Base-by-base conservation (phyloP, 2,329 filamentous ascomycete genomes). In the Alternaria viburni region DNA sequence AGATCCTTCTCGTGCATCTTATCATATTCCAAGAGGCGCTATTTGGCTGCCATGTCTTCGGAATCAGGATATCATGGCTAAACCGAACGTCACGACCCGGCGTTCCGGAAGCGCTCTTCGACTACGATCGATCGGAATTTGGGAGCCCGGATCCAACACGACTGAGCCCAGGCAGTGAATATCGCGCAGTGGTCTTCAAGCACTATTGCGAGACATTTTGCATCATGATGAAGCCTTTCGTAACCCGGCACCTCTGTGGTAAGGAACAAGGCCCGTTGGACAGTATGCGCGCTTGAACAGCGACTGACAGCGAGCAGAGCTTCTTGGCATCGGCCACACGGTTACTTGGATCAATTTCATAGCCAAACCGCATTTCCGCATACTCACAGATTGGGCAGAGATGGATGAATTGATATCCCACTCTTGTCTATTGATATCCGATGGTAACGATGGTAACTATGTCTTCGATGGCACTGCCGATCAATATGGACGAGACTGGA, bases 21-120 rank as follows among this genome's bases (percentile, higher is more conserved):
- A 25, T 57, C n/a, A 17, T 57, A 23, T 57, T 25, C 8, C 55
- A 57, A 21, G 44, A 57, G 19, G 55, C 45, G n/a, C 19, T 57
- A 19, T 57, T 57, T 5, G 21, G 44, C 10, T 50, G 23, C 21
- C 52, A 25, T 17, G 13, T 54, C 21, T 17, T 19, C 10, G 23
- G 21, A 8, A 43, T 5, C 3, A 44, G 5, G n/a, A 13, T 5
- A 49, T 23, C 19, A 11, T 49, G 21, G 21, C 4, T 41, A 13
- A 49, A 49, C 9, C 46, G 13, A 47, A 5, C 19, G 17, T 6
- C n/a, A 17, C 19, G 15, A 5, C n/a, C 19, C 13, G 12, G 11
- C 4, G 25, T 43, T n/a, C 46, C 46, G 15, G 10, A 12, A 15
- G 3, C 13, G 19, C 23, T 54, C 23, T 28, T 54, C 23, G n/a